A percentile compares a stretch with the other conserved stretches of the same genome.
phyloP scores from a whole-genome alignment of 176 grass and related monocot species.

The Paspalum notatum region DNA sequence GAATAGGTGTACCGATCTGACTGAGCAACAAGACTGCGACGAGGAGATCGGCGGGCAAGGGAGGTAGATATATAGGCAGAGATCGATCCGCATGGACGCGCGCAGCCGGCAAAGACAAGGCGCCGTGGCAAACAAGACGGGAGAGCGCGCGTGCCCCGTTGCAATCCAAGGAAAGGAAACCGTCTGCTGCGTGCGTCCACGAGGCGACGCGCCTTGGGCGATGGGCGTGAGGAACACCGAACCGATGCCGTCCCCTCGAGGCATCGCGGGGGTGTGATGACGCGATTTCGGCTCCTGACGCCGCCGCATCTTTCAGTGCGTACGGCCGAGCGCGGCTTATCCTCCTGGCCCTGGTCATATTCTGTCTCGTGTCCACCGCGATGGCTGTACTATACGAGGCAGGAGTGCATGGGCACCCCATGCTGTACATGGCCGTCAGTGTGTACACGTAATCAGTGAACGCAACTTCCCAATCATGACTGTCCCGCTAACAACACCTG shows the following conservation, averaged over 20 bases:
- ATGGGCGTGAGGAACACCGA: not conserved
- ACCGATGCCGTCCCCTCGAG: conserved; percentile 1
- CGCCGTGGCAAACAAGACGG: conserved; percentile 22
- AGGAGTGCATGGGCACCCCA: not conserved
- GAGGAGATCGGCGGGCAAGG: not conserved
- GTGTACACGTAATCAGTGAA: not conserved
- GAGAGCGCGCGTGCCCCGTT: not conserved
- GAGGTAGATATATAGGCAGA: not conserved
- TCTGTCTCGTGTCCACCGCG: not conserved
- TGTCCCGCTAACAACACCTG: not conserved
- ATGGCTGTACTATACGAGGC: not conserved
- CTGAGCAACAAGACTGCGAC: not conserved
- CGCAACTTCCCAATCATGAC: no score
- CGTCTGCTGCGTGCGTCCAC: not conserved
- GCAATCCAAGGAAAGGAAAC: conserved; percentile 16
- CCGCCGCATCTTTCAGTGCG: not conserved
- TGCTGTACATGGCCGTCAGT: no score
- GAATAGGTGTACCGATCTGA: not conserved
- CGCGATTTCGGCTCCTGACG: not conserved
- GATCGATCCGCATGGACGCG: not conserved
- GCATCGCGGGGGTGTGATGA: not conserved
- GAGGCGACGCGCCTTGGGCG: conserved; percentile 1
- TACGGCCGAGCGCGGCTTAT: not conserved
- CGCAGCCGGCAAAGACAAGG: conserved; percentile 8
- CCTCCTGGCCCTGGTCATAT: not conserved